Conservation (phyloP, 129 eudicot species). For the Mikania micrantha region DNA sequence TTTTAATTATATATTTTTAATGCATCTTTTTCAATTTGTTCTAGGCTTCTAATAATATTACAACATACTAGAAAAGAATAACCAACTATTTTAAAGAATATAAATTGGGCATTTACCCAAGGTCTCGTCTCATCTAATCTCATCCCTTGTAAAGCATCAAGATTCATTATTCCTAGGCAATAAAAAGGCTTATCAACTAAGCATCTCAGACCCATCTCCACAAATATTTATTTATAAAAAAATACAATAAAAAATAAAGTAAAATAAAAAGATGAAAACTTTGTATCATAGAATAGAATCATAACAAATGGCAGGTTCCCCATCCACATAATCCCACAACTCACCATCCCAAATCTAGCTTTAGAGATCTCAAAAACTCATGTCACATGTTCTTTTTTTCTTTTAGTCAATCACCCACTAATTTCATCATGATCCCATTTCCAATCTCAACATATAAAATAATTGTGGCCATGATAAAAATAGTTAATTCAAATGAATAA, state of each 20-base stretch:
- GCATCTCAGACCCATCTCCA: conserved; percentile 38
- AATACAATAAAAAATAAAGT: background rate
- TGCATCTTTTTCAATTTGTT: background rate
- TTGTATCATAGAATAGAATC: conserved; percentile 32
- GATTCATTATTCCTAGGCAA: conserved; percentile 42
- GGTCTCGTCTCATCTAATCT: conserved; percentile 22
- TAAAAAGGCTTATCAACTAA: conserved; percentile 23
- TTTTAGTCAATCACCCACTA: conserved; percentile 28
- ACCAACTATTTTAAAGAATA: background rate
- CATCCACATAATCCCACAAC: conserved; percentile 39
- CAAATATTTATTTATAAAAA: background rate
- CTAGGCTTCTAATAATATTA: background rate
- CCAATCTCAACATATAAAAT: conserved; percentile 4
- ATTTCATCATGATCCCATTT: conserved; percentile 18
- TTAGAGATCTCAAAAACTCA: conserved; percentile 36
- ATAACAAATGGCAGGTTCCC: conserved; percentile 25
- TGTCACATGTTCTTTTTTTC: conserved; percentile 29
- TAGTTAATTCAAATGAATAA: background rate
- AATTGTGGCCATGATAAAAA: conserved; percentile 12
- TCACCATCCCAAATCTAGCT: conserved; percentile 37
- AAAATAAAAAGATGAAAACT: conserved; percentile 12
- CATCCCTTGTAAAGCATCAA: conserved; percentile 35
- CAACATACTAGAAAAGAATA: background rate
- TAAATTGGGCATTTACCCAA: background rate
- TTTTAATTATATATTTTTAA: too few species aligned